A percentile compares a stretch with the other conserved stretches of the same genome.
Conservation (phyloP, 108 stramenopile species). For the Fistulifera pelliculosa region DNA sequence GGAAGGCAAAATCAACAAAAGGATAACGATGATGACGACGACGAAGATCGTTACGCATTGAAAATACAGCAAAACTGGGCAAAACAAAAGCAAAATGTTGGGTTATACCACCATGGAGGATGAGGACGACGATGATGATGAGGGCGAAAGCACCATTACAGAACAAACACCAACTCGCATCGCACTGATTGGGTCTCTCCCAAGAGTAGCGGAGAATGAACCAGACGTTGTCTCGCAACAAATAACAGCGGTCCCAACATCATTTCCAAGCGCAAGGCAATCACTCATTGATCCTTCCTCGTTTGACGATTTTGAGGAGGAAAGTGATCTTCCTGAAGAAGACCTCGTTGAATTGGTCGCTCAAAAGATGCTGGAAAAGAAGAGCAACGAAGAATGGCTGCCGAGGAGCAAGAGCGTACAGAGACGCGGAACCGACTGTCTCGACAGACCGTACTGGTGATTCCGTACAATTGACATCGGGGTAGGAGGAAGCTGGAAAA, state of each 20-base stretch:
- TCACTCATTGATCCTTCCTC: slow-evolving; percentile 20
- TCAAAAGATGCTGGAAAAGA: slow-evolving; percentile 35
- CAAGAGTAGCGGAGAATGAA: not conserved
- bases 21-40: slow-evolving; percentile 10
- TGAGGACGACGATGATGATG: slow-evolving; percentile 27
- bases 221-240: too few species aligned
- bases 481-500: slow-evolving; percentile 67
- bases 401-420: slow-evolving; percentile 4
- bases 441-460: slow-evolving; percentile 2
- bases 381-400: slow-evolving; percentile 12
- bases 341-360: slow-evolving; percentile 59
- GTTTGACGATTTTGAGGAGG: slow-evolving; percentile 22
- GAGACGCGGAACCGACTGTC: not conserved
- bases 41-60: slow-evolving; percentile 22
- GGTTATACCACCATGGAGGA: slow-evolving; percentile 23
- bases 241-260: not conserved
- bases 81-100: slow-evolving; percentile 16
- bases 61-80: slow-evolving; percentile 29
- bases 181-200: slow-evolving; percentile 7
- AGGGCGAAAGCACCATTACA: slow-evolving; percentile 11
- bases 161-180: not conserved
- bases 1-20: slow-evolving; percentile 39
- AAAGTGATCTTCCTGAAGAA: slow-evolving; percentile 54
- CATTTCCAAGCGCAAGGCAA: not conserved
- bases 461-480: slow-evolving; percentile 33